Conservation (phyloP, 2,329 filamentous ascomycete species). For the Macrophomina phaseolina region DNA sequence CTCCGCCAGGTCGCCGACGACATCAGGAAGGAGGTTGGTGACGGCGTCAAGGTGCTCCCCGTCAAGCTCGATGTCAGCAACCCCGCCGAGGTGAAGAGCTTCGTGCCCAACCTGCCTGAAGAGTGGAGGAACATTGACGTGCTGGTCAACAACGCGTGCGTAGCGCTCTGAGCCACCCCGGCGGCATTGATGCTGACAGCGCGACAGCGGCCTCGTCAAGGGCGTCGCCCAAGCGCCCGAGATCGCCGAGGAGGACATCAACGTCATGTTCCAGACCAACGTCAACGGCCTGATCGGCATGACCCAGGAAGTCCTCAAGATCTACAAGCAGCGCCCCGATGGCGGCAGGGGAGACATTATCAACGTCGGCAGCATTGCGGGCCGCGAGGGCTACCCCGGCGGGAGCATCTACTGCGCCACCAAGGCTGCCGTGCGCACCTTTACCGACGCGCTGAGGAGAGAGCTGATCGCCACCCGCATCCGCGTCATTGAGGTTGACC, state of each 20-base stretch:
- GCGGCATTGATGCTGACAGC: neutral
- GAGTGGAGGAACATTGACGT: slow-evolving; percentile 87
- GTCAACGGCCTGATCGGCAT: slow-evolving; percentile 94
- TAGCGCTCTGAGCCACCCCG: neutral
- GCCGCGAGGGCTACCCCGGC: slow-evolving; percentile 81
- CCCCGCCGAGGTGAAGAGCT: slow-evolving; percentile 72
- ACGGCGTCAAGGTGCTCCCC: slow-evolving; percentile 79
- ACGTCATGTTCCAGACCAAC: slow-evolving; percentile 89
- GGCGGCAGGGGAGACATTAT: slow-evolving; percentile 91
- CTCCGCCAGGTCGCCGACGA: slow-evolving; percentile 77
- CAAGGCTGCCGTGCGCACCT: slow-evolving; percentile 85
- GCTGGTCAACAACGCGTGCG: slow-evolving; percentile 92
- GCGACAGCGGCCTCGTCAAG: slow-evolving; percentile 78
- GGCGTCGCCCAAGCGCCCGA: slow-evolving; percentile 84
- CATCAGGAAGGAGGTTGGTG: slow-evolving; percentile 76
- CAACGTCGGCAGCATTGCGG: slow-evolving; percentile 93
- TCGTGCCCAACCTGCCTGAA: slow-evolving; percentile 75
- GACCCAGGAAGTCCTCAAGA: slow-evolving; percentile 87
- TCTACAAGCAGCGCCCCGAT: slow-evolving; percentile 73
- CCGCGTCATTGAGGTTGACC: slow-evolving; percentile 85
- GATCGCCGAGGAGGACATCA: slow-evolving; percentile 81
- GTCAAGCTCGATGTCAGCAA: slow-evolving; percentile 88
- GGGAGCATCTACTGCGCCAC: slow-evolving; percentile 93
- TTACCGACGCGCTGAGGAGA: slow-evolving; percentile 81
- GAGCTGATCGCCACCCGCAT: slow-evolving; percentile 83